phyloP scores from a whole-genome alignment of 1,284 basidiomycete species.

The Polyporus tsugae region DNA sequence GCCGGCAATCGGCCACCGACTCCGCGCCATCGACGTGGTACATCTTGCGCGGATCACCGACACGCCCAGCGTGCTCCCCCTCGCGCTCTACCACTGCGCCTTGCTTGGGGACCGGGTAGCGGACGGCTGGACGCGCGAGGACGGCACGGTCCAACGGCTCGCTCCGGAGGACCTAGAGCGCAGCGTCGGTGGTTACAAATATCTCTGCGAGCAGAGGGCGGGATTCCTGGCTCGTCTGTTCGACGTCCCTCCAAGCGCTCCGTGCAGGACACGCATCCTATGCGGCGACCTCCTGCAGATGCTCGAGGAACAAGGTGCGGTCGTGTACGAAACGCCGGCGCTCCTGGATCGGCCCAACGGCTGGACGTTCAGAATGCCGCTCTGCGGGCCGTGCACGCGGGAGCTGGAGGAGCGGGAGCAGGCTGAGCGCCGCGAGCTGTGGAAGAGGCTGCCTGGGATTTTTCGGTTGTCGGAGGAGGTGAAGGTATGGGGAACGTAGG shows the following conservation, averaged over 20 bases:
- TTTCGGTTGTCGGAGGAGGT: background rate
- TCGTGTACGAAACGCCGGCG: background rate
- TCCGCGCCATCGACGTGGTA: constrained; percentile 10
- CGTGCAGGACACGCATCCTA: background rate
- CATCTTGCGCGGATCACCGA: constrained; percentile 11
- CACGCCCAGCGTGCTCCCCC: constrained; percentile 11
- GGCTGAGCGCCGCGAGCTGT: background rate
- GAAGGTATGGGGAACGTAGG: background rate
- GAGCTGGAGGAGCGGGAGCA: background rate
- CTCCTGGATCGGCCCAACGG: background rate
- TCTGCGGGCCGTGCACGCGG: background rate
- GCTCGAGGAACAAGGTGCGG: background rate
- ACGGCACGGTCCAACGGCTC: background rate
- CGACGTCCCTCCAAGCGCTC: background rate
- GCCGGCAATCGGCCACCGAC: background rate
- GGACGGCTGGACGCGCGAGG: background rate
- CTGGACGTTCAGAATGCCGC: constrained; percentile 1
- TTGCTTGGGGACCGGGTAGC: background rate
- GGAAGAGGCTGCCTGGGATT: background rate
- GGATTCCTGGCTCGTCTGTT: background rate
- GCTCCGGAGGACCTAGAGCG: background rate
- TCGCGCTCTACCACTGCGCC: constrained; percentile 14
- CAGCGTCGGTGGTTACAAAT: background rate
- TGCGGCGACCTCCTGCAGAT: background rate
- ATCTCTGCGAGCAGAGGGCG: constrained; percentile 2